These are phyloP conservation scores for Diutina pseudorugosa DNA, from an alignment of 1,139 yeast genomes.

Conservation along the genomic window DNA sequence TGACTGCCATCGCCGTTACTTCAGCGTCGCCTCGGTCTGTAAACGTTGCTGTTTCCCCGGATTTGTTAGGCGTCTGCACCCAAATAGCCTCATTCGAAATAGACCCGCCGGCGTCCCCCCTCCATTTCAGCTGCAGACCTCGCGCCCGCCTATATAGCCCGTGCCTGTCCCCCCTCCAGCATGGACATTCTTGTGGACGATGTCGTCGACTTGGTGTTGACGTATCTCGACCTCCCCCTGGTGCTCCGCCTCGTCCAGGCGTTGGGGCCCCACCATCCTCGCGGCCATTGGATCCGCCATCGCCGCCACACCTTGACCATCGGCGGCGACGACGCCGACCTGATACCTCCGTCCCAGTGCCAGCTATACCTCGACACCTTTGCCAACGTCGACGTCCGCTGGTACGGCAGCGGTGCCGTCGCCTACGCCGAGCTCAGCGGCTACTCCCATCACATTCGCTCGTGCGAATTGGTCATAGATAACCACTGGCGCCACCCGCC, in stretches of 20 bases:
- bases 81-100: background rate
- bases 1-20: no score
- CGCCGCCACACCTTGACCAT: background rate
- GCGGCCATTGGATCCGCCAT: background rate
- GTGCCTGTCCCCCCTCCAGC: background rate
- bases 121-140: background rate
- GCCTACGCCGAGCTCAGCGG: background rate
- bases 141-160: background rate
- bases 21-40: no score
- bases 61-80: background rate
- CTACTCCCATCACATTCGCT: background rate
- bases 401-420: background rate
- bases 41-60: no score
- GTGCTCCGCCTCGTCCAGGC: background rate
- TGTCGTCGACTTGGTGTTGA: background rate
- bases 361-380: background rate
- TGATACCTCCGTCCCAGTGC: background rate
- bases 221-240: background rate
- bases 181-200: background rate
- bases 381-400: background rate
- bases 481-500: background rate
- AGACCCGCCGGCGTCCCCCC: background rate
- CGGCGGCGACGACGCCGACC: background rate
- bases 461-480: background rate
- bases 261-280: background rate